Base-by-base conservation (phyloP, 495 filamentous ascomycete genomes). In the Talaromyces stipitatus region DNA sequence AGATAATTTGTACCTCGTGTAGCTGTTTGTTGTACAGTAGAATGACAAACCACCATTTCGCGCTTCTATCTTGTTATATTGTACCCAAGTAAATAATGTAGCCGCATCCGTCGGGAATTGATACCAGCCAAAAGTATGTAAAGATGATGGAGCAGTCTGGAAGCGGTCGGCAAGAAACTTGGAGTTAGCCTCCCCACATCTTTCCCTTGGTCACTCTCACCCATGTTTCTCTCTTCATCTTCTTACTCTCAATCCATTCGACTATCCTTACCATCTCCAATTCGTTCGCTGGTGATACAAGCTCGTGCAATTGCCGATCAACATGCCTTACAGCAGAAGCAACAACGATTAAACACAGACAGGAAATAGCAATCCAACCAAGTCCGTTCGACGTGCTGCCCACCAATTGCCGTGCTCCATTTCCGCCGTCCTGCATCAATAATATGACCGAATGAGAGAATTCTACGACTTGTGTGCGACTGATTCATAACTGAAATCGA, bases 351-450 rank as follows among this genome's bases (percentile, higher is more conserved):
- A 26, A 48, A n/a, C 45, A 23, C 45, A 23, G 22, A 47, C 45
- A 54, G 23, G n/a, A 30, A 32, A 38, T n/a, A 24, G 29, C 52
- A 54, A 23, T 36, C 22, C 52, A 36, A 30, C 30, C 52, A 54
- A 41, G 33, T 30, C 52, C 32, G 52, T 20, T 33, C 18, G 16
- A 10, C 50, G 50, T n/a, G 24, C 14, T 26, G 28, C 29, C 52
- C 52, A 54, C 52, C 52, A 54, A 54, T 54, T 54, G 52, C 52
- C 52, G 22, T 36, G 29, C 52, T 14, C 52, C 52, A 16, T 54
- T 36, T 24, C 23, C 45, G 22, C 45, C 20, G 45, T 48, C 45
- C 14, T 48, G 45, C 45, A 48, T 48, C 45, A 48, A 24, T 33
- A 33, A 33, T 33, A 6, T 24, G 24, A 26, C 45, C 24, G 10